Conservation (phyloP, 768 basidiomycete genomes). For the Brasilioporus rufonigricans region DNA sequence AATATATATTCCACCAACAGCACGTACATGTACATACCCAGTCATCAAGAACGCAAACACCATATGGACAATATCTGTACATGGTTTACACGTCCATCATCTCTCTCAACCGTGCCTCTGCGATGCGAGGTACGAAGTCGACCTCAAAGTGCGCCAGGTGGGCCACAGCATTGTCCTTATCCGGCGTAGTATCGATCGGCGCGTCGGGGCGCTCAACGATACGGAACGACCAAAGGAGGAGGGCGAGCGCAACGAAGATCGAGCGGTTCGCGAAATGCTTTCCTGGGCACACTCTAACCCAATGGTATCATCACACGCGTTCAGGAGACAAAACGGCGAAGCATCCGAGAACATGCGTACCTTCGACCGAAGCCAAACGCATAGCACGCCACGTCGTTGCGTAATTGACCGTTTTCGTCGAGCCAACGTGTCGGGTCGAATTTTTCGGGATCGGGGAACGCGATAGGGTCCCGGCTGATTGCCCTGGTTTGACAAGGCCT, state of each 20-base stretch:
- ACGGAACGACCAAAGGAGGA: constrained; percentile 61
- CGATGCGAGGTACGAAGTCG: constrained; percentile 47
- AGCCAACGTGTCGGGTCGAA: constrained; percentile 63
- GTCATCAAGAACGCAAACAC: too few species aligned
- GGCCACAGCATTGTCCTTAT: constrained; percentile 53
- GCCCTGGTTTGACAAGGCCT: constrained; percentile 32
- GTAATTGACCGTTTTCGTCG: constrained; percentile 38
- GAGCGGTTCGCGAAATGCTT: constrained; percentile 52
- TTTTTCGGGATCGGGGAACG: constrained; percentile 54
- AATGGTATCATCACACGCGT: too few species aligned
- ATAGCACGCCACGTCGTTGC: constrained; percentile 46
- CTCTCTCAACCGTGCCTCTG: constrained; percentile 11
- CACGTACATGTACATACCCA: too few species aligned
- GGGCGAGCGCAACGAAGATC: constrained; percentile 57
- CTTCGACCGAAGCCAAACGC: constrained; percentile 53
- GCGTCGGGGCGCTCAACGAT: constrained; percentile 43
- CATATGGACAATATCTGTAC: too few species aligned
- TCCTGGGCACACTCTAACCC: constrained; percentile 50
- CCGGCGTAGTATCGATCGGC: constrained; percentile 53
- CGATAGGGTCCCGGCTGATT: constrained; percentile 51
- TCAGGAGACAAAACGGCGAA: neutral
- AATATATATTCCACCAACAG: too few species aligned
- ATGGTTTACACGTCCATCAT: constrained; percentile 5
- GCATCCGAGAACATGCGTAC: constrained; percentile 8
- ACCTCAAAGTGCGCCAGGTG: constrained; percentile 58